phyloP scores from a whole-genome alignment of 345 rosid species.

The Anacardium occidentale region DNA sequence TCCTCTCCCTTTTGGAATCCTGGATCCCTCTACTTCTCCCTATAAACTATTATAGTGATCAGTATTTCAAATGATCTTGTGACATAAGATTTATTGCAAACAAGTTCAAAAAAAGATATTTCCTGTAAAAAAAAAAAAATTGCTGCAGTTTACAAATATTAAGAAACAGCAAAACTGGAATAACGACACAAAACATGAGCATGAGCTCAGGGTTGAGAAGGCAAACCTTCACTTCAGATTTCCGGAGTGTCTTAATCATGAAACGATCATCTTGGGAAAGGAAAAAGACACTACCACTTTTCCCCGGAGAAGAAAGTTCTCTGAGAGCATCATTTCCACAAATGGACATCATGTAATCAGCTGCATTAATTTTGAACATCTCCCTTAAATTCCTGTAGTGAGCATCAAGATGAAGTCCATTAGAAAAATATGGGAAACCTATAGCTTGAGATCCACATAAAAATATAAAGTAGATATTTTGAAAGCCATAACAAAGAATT shows the following conservation, averaged over 20 bases:
- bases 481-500: background rate
- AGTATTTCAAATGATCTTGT: background rate
- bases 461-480: background rate
- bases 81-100: background rate
- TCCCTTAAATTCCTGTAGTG: constrained; percentile 84
- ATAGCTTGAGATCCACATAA: constrained; percentile 15
- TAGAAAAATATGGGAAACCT: constrained; percentile 12
- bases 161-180: background rate
- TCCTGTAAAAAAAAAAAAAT: background rate
- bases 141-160: background rate
- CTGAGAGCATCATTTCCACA: constrained; percentile 97
- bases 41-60: background rate
- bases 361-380: constrained; percentile 98
- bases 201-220: constrained; percentile 18
- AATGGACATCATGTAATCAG: constrained; percentile 98
- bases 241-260: constrained; percentile 97
- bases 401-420: constrained; percentile 17
- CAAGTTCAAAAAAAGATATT: background rate
- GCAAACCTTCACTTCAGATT: constrained; percentile 94
- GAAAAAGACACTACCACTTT: constrained; percentile 95
- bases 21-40: background rate
- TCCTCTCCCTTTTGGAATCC: background rate
- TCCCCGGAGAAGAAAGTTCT: constrained; percentile 98
- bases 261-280: constrained; percentile 95
- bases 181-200: background rate